A percentile compares a stretch with the other conserved stretches of the same genome.
Evolutionary conservation across 2,329 filamentous ascomycete genomes (phyloP).

Genomic region (Venturia carpophila): DNA sequence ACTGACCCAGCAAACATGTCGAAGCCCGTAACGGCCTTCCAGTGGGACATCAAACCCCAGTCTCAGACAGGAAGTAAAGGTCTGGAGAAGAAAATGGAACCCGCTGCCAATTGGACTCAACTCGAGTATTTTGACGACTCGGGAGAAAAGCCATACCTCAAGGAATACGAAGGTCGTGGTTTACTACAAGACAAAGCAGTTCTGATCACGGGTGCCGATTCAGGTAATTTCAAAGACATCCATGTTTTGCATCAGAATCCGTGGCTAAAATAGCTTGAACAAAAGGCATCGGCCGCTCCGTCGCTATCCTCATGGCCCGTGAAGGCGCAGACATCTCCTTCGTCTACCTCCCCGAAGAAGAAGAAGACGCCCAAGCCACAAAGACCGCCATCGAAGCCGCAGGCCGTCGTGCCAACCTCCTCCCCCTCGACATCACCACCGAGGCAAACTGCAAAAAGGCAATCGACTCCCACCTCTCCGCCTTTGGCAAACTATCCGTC

Average conservation of each 20-base stretch:
- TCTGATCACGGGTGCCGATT: constrained; percentile 76
- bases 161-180: constrained; percentile 64
- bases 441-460: constrained; percentile 44
- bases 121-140: constrained; percentile 28
- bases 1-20: neutral
- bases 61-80: constrained; percentile 28
- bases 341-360: constrained; percentile 48
- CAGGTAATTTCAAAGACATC: constrained; percentile 44
- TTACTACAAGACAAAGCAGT: constrained; percentile 70
- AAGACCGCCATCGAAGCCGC: constrained; percentile 46
- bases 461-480: constrained; percentile 47
- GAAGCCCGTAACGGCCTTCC: constrained; percentile 24
- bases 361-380: constrained; percentile 48
- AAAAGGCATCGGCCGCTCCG: constrained; percentile 42
- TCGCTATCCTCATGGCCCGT: constrained; percentile 49
- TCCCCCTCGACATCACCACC: constrained; percentile 44
- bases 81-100: constrained; percentile 27
- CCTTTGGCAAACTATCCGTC: constrained; percentile 36
- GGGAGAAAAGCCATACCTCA: constrained; percentile 30
- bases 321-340: constrained; percentile 52
- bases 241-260: neutral
- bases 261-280: neutral
- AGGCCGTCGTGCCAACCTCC: constrained; percentile 40
- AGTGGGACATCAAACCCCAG: constrained; percentile 23
- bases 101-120: constrained; percentile 28